Percentiles rank a stretch among this genome's conserved stretches.
Conservation (phyloP, 2,329 filamentous ascomycete species). For the Pseudogymnoascus sp. region DNA sequence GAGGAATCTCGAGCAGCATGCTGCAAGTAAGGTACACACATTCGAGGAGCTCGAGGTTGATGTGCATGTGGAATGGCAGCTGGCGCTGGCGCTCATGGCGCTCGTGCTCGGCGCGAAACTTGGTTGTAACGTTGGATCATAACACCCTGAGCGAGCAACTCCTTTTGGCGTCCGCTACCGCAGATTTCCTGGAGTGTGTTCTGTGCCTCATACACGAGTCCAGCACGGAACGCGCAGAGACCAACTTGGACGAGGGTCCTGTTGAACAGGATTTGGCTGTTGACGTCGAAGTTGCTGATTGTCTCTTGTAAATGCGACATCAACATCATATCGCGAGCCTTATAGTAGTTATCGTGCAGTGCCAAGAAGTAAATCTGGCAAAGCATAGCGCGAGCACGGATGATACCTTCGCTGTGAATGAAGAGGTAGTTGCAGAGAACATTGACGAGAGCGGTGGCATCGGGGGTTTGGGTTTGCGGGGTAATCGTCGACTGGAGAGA, state of each 20-base stretch:
- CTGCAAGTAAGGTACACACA: conserved; percentile 98
- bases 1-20: conserved; percentile 97
- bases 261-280: conserved; percentile 98
- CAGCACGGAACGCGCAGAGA: conserved; percentile 95
- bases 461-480: conserved; percentile 59
- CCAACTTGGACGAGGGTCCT: conserved; percentile 95
- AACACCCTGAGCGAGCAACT: conserved; percentile 92
- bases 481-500: conserved; percentile 73
- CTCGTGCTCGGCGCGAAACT: conserved; percentile 95
- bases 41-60: conserved; percentile 96
- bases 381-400: conserved; percentile 92
- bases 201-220: conserved; percentile 94
- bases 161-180: conserved; percentile 94
- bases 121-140: conserved; percentile 97
- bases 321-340: conserved; percentile 96
- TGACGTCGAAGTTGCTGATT: conserved; percentile 92
- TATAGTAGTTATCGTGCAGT: conserved; percentile 96
- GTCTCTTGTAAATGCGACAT: conserved; percentile 99
- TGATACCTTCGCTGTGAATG: conserved; percentile 88
- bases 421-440: conserved; percentile 93
- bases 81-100: conserved; percentile 94
- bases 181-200: conserved; percentile 98
- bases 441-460: conserved; percentile 72
- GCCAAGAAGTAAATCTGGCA: conserved; percentile 99
- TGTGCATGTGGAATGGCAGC: conserved; percentile 99